These are phyloP conservation scores for Psidium guajava DNA, from an alignment of 345 rosid species.

Conservation along the genomic window DNA sequence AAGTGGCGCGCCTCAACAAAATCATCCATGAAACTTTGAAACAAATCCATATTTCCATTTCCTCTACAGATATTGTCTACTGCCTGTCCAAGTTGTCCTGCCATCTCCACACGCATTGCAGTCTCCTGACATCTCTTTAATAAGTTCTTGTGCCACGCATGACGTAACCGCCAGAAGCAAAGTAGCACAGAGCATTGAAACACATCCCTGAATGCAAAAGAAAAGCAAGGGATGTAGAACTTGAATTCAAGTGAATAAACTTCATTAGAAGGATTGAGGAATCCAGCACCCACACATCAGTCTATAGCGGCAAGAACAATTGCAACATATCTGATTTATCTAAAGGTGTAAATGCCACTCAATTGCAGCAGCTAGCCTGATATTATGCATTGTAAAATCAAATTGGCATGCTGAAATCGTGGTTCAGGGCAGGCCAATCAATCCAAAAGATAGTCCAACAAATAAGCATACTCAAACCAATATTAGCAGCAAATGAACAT, in stretches of 20 bases:
- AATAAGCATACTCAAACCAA: background rate
- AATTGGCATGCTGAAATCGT: background rate
- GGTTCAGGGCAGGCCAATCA: background rate
- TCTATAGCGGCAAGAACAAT: background rate
- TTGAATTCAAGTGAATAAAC: background rate
- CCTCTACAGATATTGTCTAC: slow-evolving; percentile 61
- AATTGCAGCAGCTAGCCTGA: background rate
- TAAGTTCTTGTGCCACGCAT: slow-evolving; percentile 86
- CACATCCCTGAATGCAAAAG: slow-evolving; percentile 60
- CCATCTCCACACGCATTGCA: slow-evolving; percentile 46
- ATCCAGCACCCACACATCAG: background rate
- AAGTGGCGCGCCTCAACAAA: slow-evolving; percentile 47
- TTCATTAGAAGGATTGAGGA: background rate
- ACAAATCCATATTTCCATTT: slow-evolving; percentile 33
- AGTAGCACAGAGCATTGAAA: slow-evolving; percentile 79
- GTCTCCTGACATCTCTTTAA: slow-evolving; percentile 60
- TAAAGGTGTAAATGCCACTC: background rate
- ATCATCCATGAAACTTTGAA: slow-evolving; percentile 51
- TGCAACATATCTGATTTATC: background rate
- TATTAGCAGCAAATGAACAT: background rate
- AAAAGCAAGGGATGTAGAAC: slow-evolving; percentile 1
- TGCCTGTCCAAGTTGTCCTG: slow-evolving; percentile 46
- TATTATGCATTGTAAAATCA: background rate
- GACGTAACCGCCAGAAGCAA: slow-evolving; percentile 83
- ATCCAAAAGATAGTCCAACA: background rate